Evolutionary conservation across 441 rosid species (phyloP), one percentile per base, ranked within the genome.

Genomic region (Mallotus repandus): DNA sequence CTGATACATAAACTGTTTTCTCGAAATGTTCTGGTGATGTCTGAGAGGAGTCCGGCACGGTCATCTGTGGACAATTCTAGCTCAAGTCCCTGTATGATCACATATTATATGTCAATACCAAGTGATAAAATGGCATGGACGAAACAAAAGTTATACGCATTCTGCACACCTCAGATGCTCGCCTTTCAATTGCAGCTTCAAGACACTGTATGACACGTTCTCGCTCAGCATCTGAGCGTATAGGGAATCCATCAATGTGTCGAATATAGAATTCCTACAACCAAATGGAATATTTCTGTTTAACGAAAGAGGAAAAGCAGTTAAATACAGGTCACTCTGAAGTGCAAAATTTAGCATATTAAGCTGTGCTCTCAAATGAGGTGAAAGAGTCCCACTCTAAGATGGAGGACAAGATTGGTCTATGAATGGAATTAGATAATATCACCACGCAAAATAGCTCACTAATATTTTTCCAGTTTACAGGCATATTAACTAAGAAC

Each of bases 171-270:
- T 91, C 93, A 7, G 79, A 88, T 49, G 86, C 91, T 68, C 98
- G 83, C 83, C 98, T 87, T 80, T 94, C 90, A 72, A 94, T 94
- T 74, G 97, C 98, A 54, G 97, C 98, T 86, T 87, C 92, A 61
- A 94, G 93, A 86, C 98, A 94, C 77, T 90, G 92, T 53, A 81
- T 78, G 7, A 94, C 89, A 52, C 98, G 97, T 53, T 89, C 95
- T 82, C 92, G 86, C 82, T 94, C 98, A 10, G 96, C 97, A 72
- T 91, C 96, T 3, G 95, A 94, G 80, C 91, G 87, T 73, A 94
- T 79, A 48, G 96, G 97, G 67, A 86, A 87, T 49, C 98, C 98
- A 83, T 94, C 97, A 0, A 90, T 89, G 69, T 94, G 98, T 57
- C 98, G 88, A 66, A 94, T 88, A 77, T 90, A 94, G 84, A 91